phyloP scores from a whole-genome alignment of 768 basidiomycete species.

The Macrocybe gigantea region DNA sequence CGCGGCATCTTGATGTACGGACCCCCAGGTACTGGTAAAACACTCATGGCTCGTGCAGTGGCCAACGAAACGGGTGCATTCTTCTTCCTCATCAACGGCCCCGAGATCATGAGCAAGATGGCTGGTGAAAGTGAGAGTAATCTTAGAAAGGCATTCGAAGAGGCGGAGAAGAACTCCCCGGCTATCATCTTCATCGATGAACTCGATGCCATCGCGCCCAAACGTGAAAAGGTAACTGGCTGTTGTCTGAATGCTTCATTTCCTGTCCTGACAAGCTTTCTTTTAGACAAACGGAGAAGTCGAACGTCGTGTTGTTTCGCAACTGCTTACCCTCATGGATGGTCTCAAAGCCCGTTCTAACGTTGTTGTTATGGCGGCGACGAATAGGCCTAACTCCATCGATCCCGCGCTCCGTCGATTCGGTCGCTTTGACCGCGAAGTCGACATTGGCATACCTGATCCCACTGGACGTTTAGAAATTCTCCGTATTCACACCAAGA shows the following conservation, averaged over 20 bases:
- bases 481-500: slow-evolving; percentile 98
- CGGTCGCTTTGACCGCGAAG: slow-evolving; percentile 98
- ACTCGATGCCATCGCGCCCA: slow-evolving; percentile 98
- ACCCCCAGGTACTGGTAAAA: slow-evolving; percentile 99
- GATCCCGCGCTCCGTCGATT: slow-evolving; percentile 98
- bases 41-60: slow-evolving; percentile 98
- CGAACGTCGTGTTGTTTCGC: slow-evolving; percentile 98
- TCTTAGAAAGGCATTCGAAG: slow-evolving; percentile 96
- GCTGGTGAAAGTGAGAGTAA: slow-evolving; percentile 98
- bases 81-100: slow-evolving; percentile 99
- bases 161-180: slow-evolving; percentile 99
- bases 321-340: slow-evolving; percentile 98
- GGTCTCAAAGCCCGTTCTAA: slow-evolving; percentile 98
- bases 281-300: slow-evolving; percentile 96
- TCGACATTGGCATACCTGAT: slow-evolving; percentile 99
- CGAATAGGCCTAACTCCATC: slow-evolving; percentile 98
- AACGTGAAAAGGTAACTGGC: slow-evolving; percentile 87
- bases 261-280: background rate
- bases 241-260: too few relatives aligned
- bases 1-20: slow-evolving; percentile 99
- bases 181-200: slow-evolving; percentile 99
- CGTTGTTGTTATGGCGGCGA: slow-evolving; percentile 99
- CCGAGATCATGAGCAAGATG: slow-evolving; percentile 99
- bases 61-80: slow-evolving; percentile 99
- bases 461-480: slow-evolving; percentile 99